Conservation (phyloP, 345 rosid species). For the Rhodomyrtus tomentosa region DNA sequence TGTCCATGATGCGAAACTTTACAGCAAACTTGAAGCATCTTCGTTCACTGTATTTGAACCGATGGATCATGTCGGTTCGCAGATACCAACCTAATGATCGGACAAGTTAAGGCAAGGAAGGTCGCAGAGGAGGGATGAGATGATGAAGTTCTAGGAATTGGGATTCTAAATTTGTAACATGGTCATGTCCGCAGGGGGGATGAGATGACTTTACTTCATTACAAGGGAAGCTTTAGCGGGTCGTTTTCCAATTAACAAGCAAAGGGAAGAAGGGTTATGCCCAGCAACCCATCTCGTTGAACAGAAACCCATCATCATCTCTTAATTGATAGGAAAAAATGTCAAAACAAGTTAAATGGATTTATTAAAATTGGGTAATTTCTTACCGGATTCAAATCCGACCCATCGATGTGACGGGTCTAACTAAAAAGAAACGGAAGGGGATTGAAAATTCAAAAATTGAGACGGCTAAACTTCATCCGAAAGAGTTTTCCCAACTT, state of each 20-base stretch:
- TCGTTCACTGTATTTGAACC: fast-evolving
- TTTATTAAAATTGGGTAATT: no score
- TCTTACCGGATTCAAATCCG: no score
- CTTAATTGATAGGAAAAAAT: neutral
- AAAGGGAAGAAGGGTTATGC: neutral
- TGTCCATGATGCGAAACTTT: neutral
- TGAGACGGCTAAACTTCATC: neutral
- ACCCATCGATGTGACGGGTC: no score
- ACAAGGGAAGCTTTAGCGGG: neutral
- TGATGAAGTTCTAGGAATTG: neutral
- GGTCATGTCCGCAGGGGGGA: neutral
- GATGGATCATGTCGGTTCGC: fast-evolving
- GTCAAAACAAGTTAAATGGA: no score
- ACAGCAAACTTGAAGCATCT: neutral
- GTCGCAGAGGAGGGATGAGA: neutral
- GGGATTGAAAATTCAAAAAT: neutral
- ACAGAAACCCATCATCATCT: neutral
- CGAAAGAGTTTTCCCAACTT: neutral
- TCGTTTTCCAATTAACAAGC: neutral
- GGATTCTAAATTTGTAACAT: neutral
- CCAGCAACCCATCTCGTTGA: neutral
- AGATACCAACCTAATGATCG: neutral
- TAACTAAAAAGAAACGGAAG: neutral
- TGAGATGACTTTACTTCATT: neutral
- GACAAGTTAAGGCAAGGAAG: neutral